A percentile compares a stretch with the other conserved stretches of the same genome.
phyloP scores from a whole-genome alignment of 2,329 filamentous ascomycete genomes.

The Pezicula radicicola region DNA sequence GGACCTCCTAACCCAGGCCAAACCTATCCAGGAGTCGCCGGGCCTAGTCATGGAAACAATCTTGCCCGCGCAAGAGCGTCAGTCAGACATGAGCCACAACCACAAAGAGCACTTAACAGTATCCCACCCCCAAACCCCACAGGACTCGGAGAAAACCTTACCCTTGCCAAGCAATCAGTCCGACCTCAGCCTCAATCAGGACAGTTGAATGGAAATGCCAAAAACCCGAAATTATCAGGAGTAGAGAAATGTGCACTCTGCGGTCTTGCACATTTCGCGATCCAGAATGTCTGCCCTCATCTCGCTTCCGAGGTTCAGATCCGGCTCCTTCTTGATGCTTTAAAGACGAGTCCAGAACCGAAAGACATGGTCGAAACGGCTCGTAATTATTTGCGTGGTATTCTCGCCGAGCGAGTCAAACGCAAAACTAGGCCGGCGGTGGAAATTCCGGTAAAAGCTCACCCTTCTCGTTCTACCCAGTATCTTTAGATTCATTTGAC shows the following conservation, averaged over 20 bases:
- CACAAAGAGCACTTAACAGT: too few species aligned
- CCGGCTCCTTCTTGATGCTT: constrained; percentile 57
- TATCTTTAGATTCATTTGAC: too few species aligned
- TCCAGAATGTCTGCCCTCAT: constrained; percentile 55
- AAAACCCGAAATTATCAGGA: constrained; percentile 44
- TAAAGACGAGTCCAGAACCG: constrained; percentile 57
- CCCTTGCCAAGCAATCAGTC: constrained; percentile 49
- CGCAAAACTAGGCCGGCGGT: not conserved
- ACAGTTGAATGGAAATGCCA: constrained; percentile 18
- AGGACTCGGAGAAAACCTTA: not conserved
- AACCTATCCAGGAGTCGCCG: not conserved
- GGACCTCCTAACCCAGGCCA: not conserved
- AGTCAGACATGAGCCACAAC: too few species aligned
- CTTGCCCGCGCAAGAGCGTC: too few species aligned
- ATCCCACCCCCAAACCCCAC: not conserved
- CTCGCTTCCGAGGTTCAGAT: constrained; percentile 62
- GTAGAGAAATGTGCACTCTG: constrained; percentile 63
- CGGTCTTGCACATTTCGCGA: constrained; percentile 58
- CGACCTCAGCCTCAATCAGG: constrained; percentile 49
- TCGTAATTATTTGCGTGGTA: constrained; percentile 4
- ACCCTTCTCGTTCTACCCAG: too few species aligned
- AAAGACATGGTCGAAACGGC: constrained; percentile 42
- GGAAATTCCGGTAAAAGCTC: not conserved
- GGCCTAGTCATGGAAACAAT: not conserved
- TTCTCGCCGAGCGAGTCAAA: not conserved